A percentile compares a stretch with the other conserved stretches of the same genome.
phyloP scores from a whole-genome alignment of 2,329 filamentous ascomycete genomes.

The Colletotrichum godetiae region DNA sequence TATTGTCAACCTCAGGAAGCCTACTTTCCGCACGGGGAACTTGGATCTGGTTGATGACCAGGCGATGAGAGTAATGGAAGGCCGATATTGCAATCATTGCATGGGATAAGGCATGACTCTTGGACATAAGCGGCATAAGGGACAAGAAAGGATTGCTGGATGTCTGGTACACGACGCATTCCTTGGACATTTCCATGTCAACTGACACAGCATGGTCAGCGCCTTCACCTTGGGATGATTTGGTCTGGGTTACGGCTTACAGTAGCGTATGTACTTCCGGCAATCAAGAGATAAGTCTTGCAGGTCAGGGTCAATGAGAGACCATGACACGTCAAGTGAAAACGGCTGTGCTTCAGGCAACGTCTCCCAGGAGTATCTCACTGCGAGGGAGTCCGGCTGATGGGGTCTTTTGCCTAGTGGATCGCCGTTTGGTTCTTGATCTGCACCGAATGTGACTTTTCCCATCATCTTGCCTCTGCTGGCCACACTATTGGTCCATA shows the following conservation, averaged over 20 bases:
- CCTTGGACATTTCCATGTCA: constrained; percentile 26
- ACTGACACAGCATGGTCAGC: constrained; percentile 12
- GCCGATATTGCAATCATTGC: constrained; percentile 26
- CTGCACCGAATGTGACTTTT: not conserved
- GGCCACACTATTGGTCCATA: constrained; percentile 30
- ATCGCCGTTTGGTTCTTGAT: not conserved
- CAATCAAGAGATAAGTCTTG: constrained; percentile 16
- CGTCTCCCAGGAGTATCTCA: not conserved
- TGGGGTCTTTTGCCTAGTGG: not conserved
- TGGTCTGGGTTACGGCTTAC: not conserved
- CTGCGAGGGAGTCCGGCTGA: not conserved
- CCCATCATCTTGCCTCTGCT: constrained; percentile 28
- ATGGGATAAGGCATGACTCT: constrained; percentile 16
- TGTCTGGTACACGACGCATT: constrained; percentile 29
- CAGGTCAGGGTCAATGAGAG: constrained; percentile 20
- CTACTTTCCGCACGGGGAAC: not conserved
- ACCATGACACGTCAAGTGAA: not conserved
- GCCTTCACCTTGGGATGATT: not conserved
- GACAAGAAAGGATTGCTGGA: constrained; percentile 29
- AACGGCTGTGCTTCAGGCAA: not conserved
- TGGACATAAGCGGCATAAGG: constrained; percentile 23
- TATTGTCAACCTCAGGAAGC: not conserved
- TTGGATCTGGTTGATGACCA: constrained; percentile 12
- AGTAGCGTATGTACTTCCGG: constrained; percentile 30
- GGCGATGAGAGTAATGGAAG: constrained; percentile 26